Evolutionary conservation across 805 yeast genomes (phyloP).

Genomic region (Cyberlindnera maritima): DNA sequence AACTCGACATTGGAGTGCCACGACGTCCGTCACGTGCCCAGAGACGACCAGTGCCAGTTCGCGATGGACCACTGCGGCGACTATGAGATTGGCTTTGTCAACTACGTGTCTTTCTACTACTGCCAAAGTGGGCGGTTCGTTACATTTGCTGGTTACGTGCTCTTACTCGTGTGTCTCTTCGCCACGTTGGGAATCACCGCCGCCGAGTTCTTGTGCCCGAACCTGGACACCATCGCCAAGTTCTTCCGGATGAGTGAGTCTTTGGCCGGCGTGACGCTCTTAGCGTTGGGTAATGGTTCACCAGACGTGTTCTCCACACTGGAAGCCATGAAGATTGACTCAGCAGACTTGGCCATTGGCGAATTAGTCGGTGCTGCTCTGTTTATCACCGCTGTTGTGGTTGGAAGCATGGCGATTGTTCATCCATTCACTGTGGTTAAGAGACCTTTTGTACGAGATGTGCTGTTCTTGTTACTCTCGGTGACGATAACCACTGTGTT

Average conservation of each 20-base stretch:
- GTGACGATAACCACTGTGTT: conserved; percentile 49
- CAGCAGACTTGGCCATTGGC: conserved; percentile 79
- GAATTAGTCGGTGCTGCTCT: conserved; percentile 91
- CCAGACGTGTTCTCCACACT: conserved; percentile 87
- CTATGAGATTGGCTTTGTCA: conserved; percentile 26
- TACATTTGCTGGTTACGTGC: conserved; percentile 6
- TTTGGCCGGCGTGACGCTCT: conserved; percentile 79
- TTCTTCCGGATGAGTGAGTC: conserved; percentile 68
- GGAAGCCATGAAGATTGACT: conserved; percentile 70
- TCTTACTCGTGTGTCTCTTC: conserved; percentile 43
- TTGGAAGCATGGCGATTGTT: conserved; percentile 74
- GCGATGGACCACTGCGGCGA: conserved; percentile 22
- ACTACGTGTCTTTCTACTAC: conserved; percentile 24
- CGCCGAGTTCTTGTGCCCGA: conserved; percentile 80
- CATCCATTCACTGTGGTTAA: conserved; percentile 61
- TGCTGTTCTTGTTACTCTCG: conserved; percentile 51
- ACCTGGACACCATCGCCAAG: conserved; percentile 65
- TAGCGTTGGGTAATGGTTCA: conserved; percentile 91
- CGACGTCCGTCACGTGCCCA: conserved; percentile 15
- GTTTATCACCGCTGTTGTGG: conserved; percentile 78
- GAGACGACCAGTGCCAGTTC: conserved; percentile 21
- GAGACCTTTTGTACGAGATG: conserved; percentile 40
- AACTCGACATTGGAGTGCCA: conserved; percentile 19
- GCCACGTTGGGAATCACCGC: conserved; percentile 76
- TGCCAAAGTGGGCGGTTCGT: conserved; percentile 11